Evolutionary conservation across 2,329 filamentous ascomycete species (phyloP).

Genomic region (Fusarium scirpi): DNA sequence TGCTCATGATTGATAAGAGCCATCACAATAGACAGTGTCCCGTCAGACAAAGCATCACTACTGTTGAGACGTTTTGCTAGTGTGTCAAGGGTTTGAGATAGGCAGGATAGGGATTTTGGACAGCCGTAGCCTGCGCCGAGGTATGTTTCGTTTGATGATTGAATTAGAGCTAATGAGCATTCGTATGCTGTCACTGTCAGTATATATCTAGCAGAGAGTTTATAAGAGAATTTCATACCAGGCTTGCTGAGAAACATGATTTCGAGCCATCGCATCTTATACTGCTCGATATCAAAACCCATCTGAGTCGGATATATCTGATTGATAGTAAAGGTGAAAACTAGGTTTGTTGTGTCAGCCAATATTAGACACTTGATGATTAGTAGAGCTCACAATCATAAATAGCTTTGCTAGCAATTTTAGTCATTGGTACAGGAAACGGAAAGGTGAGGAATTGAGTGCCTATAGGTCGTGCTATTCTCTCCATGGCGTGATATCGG

Average conservation of each 20-base stretch:
- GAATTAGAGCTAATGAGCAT: not conserved
- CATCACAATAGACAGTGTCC: conserved; percentile 2
- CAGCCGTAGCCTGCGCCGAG: conserved; percentile 6
- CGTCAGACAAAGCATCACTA: not conserved
- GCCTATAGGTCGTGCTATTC: not conserved
- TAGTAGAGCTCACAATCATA: conserved; percentile 1
- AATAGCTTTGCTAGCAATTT: conserved; percentile 5
- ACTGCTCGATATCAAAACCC: not conserved
- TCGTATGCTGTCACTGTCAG: not conserved
- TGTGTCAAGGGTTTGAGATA: conserved; percentile 10
- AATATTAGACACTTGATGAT: accelerated
- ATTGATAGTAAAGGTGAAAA: conserved; percentile 1
- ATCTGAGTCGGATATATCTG: conserved; percentile 11
- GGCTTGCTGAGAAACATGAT: conserved; percentile 10
- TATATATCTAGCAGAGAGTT: accelerated
- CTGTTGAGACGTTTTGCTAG: not conserved
- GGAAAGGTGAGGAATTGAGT: conserved; percentile 5
- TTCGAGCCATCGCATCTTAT: conserved; percentile 10
- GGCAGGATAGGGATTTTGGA: not conserved
- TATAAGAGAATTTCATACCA: not conserved
- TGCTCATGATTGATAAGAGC: conserved; percentile 16
- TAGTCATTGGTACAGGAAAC: conserved; percentile 3
- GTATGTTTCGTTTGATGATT: conserved; percentile 22
- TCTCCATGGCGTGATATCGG: not conserved
- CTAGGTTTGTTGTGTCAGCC: not conserved